These are phyloP conservation scores for Camelina laxa DNA, from an alignment of 345 rosid genomes.

Conservation along the genomic window DNA sequence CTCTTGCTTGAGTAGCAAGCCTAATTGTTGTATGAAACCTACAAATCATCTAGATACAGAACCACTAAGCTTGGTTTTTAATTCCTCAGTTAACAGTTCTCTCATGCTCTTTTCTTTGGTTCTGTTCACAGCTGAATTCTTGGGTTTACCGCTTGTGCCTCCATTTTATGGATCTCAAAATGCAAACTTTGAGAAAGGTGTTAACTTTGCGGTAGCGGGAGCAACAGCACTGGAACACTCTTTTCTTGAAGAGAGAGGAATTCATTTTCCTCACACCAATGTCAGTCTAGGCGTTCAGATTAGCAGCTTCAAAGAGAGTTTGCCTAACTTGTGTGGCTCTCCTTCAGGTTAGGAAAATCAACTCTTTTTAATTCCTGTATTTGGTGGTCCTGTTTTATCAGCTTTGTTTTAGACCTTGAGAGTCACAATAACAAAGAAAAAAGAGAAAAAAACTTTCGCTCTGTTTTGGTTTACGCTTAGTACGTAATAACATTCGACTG, in stretches of 20 bases:
- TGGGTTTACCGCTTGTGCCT: slow-evolving; percentile 46
- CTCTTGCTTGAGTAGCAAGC: no score
- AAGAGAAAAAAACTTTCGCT: not conserved
- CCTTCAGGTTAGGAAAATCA: slow-evolving; percentile 35
- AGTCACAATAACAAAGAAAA: no score
- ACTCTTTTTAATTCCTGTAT: not conserved
- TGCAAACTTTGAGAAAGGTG: slow-evolving; percentile 45
- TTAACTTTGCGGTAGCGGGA: slow-evolving; percentile 58
- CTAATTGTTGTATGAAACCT: no score
- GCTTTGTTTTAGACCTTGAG: no score
- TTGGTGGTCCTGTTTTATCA: not conserved
- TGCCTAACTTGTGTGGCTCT: slow-evolving; percentile 45
- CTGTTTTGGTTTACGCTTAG: slow-evolving; percentile 13
- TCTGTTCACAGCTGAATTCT: slow-evolving; percentile 44
- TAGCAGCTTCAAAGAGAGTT: slow-evolving; percentile 45
- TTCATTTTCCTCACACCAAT: slow-evolving; percentile 33
- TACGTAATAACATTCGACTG: not conserved
- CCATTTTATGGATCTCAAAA: slow-evolving; percentile 42
- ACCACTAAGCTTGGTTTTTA: no score
- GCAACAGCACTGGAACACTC: slow-evolving; percentile 53
- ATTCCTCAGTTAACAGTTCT: not conserved
- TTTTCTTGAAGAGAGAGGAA: slow-evolving; percentile 42
- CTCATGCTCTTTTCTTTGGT: not conserved
- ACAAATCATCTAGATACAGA: no score
- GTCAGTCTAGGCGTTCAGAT: slow-evolving; percentile 49